Conservation (phyloP, 352 stramenopile species). For the Globisporangium polare region DNA sequence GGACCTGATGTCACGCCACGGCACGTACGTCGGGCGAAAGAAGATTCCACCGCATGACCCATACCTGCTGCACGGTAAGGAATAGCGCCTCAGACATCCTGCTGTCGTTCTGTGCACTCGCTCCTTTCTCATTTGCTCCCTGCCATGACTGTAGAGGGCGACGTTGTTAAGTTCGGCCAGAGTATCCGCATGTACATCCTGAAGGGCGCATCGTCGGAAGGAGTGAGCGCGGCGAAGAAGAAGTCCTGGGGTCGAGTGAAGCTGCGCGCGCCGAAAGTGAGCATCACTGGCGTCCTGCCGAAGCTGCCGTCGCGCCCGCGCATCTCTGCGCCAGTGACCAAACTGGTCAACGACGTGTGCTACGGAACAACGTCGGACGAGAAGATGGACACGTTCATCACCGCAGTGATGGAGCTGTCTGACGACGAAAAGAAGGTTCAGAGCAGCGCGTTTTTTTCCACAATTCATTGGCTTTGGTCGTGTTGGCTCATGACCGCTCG, state of each 20-base stretch:
- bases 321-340: constrained; percentile 51
- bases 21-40: constrained; percentile 77
- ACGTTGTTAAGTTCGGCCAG: constrained; percentile 85
- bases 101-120: background rate
- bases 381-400: constrained; percentile 66
- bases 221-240: constrained; percentile 68
- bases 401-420: constrained; percentile 61
- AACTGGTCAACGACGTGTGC: constrained; percentile 84
- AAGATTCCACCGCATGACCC: constrained; percentile 86
- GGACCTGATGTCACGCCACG: constrained; percentile 86
- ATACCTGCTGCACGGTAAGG: constrained; percentile 71
- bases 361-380: constrained; percentile 72
- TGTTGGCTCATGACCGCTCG: background rate
- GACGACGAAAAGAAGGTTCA: constrained; percentile 64
- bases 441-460: background rate
- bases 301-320: constrained; percentile 63
- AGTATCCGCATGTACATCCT: constrained; percentile 84
- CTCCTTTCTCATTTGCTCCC: background rate
- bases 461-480: background rate
- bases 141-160: constrained; percentile 43
- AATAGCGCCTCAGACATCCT: background rate
- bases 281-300: constrained; percentile 63
- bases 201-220: constrained; percentile 60
- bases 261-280: constrained; percentile 66
- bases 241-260: constrained; percentile 78